Conservation (phyloP, 1,284 basidiomycete species). For the Puccinia sorghi region DNA sequence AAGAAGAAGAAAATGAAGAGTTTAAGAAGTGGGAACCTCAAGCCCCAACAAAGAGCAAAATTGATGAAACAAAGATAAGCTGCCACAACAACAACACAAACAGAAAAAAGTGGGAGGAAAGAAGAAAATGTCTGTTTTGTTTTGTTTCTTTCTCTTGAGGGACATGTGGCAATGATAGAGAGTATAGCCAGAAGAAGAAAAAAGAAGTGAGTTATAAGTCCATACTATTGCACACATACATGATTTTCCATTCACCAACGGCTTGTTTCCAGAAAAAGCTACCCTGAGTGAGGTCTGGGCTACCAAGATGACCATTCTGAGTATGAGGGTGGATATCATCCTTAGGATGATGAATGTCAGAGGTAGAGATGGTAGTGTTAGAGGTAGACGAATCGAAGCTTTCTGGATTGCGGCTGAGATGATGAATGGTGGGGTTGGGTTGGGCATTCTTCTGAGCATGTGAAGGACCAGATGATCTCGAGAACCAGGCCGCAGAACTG, state of each 20-base stretch:
- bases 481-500: slow-evolving; percentile 33
- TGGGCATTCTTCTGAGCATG: not conserved
- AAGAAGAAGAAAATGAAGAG: not conserved
- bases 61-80: not conserved
- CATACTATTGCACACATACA: slow-evolving; percentile 38
- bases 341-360: not conserved
- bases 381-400: slow-evolving; percentile 8
- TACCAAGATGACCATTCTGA: not conserved
- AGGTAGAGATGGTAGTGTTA: not conserved
- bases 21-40: not conserved
- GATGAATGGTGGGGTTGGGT: not conserved
- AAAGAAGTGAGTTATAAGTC: not conserved
- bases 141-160: not conserved
- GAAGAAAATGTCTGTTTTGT: not conserved
- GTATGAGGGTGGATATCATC: not conserved
- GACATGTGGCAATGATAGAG: not conserved
- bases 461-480: not conserved
- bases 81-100: not conserved
- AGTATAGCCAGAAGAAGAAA: not conserved
- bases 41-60: not conserved
- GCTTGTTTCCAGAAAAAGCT: slow-evolving; percentile 46
- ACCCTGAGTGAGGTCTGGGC: slow-evolving; percentile 15
- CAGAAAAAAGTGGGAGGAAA: not conserved
- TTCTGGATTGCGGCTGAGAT: not conserved
- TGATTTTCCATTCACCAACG: slow-evolving; percentile 45